These are phyloP conservation scores for Hypocreales sp. DNA, from an alignment of 2,329 filamentous ascomycete species.

Conservation along the genomic window DNA sequence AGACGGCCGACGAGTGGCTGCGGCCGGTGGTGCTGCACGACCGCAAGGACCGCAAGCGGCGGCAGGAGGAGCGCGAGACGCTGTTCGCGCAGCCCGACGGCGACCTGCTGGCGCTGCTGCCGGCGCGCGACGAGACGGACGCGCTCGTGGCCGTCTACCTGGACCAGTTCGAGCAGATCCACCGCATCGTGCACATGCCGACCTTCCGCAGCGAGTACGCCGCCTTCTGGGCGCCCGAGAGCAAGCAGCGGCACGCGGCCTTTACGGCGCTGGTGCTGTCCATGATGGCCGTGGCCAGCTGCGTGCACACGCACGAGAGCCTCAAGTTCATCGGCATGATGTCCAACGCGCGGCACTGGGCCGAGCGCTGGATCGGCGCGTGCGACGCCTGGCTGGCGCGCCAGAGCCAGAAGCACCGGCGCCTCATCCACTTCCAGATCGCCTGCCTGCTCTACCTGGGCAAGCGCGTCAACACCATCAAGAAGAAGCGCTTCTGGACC, in stretches of 20 bases:
- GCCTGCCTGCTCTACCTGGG: constrained; percentile 43
- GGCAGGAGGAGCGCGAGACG: constrained; percentile 35
- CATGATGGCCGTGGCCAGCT: constrained; percentile 44
- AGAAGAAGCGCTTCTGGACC: constrained; percentile 51
- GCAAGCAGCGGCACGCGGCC: constrained; percentile 28
- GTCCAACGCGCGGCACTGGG: constrained; percentile 37
- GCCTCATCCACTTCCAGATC: constrained; percentile 45
- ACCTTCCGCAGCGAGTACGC: constrained; percentile 41
- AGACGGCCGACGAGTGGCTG: constrained; percentile 46
- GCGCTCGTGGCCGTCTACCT: constrained; percentile 33
- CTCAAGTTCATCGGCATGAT: constrained; percentile 42
- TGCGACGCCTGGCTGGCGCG: constrained; percentile 36
- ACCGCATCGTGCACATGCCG: constrained; percentile 43
- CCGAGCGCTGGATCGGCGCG: constrained; percentile 39
- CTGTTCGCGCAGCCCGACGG: constrained; percentile 30
- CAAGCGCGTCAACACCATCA: constrained; percentile 46
- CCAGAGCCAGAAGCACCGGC: constrained; percentile 46
- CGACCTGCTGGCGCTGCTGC: constrained; percentile 33
- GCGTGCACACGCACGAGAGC: constrained; percentile 34
- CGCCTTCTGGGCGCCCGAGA: constrained; percentile 34
- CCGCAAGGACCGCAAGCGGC: constrained; percentile 38
- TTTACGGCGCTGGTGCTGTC: constrained; percentile 43
- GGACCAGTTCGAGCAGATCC: constrained; percentile 38
- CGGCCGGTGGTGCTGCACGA: constrained; percentile 39
- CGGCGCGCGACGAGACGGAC: constrained; percentile 30